These are phyloP conservation scores for Macrophomina phaseolina DNA, from an alignment of 2,329 filamentous ascomycete species.

Conservation along the genomic window DNA sequence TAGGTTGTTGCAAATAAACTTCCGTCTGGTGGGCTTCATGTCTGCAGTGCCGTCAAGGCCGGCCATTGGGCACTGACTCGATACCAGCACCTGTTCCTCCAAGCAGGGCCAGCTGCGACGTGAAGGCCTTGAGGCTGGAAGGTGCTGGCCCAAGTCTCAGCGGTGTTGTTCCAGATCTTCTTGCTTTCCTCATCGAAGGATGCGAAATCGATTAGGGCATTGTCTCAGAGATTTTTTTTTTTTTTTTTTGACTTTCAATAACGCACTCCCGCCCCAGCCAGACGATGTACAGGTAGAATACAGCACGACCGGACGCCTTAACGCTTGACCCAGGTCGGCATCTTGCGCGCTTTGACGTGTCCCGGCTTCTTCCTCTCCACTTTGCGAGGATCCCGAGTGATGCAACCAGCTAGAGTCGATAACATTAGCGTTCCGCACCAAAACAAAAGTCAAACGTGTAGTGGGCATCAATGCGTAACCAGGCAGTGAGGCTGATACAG, in stretches of 20 bases:
- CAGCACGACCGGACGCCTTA: slow-evolving; percentile 39
- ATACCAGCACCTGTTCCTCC: background rate
- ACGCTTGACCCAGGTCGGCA: slow-evolving; percentile 95
- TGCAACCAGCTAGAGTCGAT: slow-evolving; percentile 74
- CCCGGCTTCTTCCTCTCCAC: slow-evolving; percentile 99
- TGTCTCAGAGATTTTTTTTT: slow-evolving; percentile 5
- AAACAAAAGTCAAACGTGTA: slow-evolving; percentile 11
- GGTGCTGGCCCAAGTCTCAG: background rate
- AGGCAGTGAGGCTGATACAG: slow-evolving; percentile 12
- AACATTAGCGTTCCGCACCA: slow-evolving; percentile 49
- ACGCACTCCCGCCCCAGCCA: slow-evolving; percentile 11
- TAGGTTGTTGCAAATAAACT: slow-evolving; percentile 27
- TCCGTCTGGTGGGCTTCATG: slow-evolving; percentile 8
- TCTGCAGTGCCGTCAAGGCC: slow-evolving; percentile 2
- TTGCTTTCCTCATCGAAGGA: slow-evolving; percentile 3
- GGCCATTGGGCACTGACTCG: slow-evolving; percentile 10
- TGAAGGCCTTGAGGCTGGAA: background rate
- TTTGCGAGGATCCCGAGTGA: slow-evolving; percentile 86
- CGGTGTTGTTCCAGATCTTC: slow-evolving; percentile 6
- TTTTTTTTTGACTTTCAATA: slow-evolving; percentile 23
- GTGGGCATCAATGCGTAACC: slow-evolving; percentile 18
- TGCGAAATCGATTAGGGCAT: background rate
- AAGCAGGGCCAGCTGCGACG: slow-evolving; percentile 7
- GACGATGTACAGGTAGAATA: slow-evolving; percentile 24
- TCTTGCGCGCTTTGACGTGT: slow-evolving; percentile 95